phyloP scores from a whole-genome alignment of 2,329 filamentous ascomycete species.

The Ophiosphaerella herpotricha region DNA sequence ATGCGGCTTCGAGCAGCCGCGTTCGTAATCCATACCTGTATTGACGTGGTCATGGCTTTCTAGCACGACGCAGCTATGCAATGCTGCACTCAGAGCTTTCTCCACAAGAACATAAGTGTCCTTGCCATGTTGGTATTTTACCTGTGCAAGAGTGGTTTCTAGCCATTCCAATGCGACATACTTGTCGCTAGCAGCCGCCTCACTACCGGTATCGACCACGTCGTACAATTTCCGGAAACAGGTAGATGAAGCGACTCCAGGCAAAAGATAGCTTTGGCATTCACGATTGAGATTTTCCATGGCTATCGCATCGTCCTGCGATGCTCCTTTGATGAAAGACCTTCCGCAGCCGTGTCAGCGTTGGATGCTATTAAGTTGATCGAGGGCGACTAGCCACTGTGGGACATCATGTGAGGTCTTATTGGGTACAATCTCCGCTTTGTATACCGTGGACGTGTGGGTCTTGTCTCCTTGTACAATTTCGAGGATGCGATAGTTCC shows the following conservation, averaged over 20 bases:
- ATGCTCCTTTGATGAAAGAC: conserved; percentile 18
- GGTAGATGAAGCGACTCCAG: conserved; percentile 12
- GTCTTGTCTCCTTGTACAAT: conserved; percentile 12
- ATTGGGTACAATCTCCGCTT: conserved; percentile 13
- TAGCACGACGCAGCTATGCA: conserved; percentile 11
- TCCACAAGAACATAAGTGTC: conserved; percentile 3
- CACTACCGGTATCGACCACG: conserved; percentile 7
- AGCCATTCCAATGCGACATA: conserved; percentile 18
- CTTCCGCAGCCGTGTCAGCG: conserved; percentile 10
- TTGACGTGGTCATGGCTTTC: conserved; percentile 6
- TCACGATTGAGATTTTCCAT: conserved; percentile 13
- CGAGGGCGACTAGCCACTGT: conserved; percentile 13
- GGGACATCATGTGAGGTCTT: conserved; percentile 4
- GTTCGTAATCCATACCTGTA: conserved; percentile 11
- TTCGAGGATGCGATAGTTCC: conserved; percentile 18
- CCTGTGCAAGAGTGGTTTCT: conserved; percentile 18
- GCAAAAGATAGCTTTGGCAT: conserved; percentile 8
- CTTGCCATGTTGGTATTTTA: conserved; percentile 8
- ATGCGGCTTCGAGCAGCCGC: neutral
- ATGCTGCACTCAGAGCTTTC: conserved; percentile 7
- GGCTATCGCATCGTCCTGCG: conserved; percentile 9
- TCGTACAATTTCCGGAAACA: conserved; percentile 19
- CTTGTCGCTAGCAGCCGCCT: too few relatives aligned
- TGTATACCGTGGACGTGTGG: conserved; percentile 16
- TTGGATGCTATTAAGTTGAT: conserved; percentile 6